Evolutionary conservation across 1,284 basidiomycete genomes (phyloP), one percentile per base, ranked within the genome.

Genomic region (Rhizoctonia solani): DNA sequence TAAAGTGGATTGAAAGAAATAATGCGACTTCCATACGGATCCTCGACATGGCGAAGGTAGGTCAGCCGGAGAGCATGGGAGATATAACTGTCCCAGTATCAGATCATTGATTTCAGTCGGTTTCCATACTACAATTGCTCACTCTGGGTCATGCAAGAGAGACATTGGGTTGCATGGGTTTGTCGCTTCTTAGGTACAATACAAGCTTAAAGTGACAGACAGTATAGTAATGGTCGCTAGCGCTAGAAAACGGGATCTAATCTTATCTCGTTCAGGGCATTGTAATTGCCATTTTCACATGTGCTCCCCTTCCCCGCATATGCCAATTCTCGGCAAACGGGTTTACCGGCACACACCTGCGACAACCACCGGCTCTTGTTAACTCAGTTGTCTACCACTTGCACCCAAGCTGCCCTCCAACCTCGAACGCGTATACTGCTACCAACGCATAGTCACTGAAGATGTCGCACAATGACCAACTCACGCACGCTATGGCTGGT

Each of bases 401-500:
- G 34, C 25, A 63, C 58, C 47, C 29, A 37, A 39, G 8, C 37
- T 5, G 34, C 23, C 27, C 46, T 16, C 59, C 16, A 34, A 50
- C 53, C n/a, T 37, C 25, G 29, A 4, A 44, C 25, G 34, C 16
- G n/a, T 47, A 47, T 27, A n/a, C 30, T 27, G 6, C 19, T n/a
- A 16, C 23, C 5, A 59, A 41, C 46, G 23, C 14, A 66, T n/a
- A 39, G 27, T 25, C 14, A 6, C 41, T 42, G 19, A 53, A 42
- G 3, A 65, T 76, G 74, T 82, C 87, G 79, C 85, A 82, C 77
- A 65, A 65, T 29, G 94, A 98, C 77, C 94, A 93, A 59, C 81
- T 88, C 34, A 91, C 98, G 54, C 95, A 98, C 75, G 87, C 95
- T 32, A 77, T 92, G 37, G 92, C 95, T 23, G 96, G 96, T n/a